A percentile compares a stretch with the other conserved stretches of the same genome.
Evolutionary conservation across 345 rosid genomes (phyloP).

Genomic region (Sisymbrium irio): DNA sequence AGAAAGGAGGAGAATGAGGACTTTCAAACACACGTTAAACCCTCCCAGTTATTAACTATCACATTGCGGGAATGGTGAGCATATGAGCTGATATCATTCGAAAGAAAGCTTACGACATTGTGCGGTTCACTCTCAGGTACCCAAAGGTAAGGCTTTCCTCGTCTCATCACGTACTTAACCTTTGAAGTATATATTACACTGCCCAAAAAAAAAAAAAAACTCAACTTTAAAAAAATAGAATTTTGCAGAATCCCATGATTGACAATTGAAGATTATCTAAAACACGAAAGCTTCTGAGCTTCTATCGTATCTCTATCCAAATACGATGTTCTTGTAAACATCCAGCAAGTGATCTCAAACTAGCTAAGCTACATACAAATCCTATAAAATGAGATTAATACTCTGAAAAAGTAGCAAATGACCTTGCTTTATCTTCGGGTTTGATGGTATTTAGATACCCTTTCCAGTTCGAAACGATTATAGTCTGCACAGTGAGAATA

Average conservation of each 20-base stretch:
- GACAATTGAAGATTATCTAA: too few relatives aligned
- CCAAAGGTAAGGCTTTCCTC: constrained; percentile 83
- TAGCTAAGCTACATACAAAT: too few relatives aligned
- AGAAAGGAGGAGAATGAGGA: background rate
- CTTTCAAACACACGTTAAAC: background rate
- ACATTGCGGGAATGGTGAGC: background rate
- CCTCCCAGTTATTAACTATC: background rate
- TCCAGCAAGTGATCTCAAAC: too few relatives aligned
- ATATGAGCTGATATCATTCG: background rate
- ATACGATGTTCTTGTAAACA: too few relatives aligned
- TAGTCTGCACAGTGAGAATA: constrained; percentile 45
- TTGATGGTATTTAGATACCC: constrained; percentile 70
- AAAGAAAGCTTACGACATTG: constrained; percentile 58
- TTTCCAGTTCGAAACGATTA: constrained; percentile 82
- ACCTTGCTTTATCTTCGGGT: constrained; percentile 90
- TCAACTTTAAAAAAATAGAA: background rate
- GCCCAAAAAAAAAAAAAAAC: background rate
- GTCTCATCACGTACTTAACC: constrained; percentile 65
- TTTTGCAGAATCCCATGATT: background rate
- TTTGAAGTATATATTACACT: constrained; percentile 75
- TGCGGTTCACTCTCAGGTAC: constrained; percentile 73
- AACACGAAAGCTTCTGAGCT: too few relatives aligned
- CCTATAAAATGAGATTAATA: background rate
- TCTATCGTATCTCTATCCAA: too few relatives aligned
- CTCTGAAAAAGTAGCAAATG: background rate